phyloP scores from a whole-genome alignment of 2,329 filamentous ascomycete species.

The Colletotrichum lentis region DNA sequence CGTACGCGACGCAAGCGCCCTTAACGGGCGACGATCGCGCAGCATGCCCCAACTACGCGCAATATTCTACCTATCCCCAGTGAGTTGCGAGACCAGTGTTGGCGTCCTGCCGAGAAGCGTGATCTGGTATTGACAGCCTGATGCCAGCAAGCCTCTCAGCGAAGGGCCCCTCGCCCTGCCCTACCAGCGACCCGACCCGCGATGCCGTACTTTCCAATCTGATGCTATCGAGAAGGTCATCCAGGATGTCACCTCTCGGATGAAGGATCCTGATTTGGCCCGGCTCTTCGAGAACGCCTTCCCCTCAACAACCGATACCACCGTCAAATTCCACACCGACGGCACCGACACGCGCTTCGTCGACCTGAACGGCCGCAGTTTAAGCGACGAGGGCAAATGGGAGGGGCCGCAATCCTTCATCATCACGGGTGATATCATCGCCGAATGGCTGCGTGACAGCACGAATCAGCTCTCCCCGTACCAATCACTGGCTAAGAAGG shows the following conservation, averaged over 20 bases:
- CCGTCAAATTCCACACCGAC: conserved; percentile 84
- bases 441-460: conserved; percentile 90
- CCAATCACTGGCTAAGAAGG: conserved; percentile 82
- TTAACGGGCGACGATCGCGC: conserved; percentile 39
- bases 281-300: conserved; percentile 95
- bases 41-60: conserved; percentile 53
- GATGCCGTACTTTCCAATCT: conserved; percentile 90
- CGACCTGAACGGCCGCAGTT: conserved; percentile 40
- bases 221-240: conserved; percentile 89
- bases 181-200: conserved; percentile 81
- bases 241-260: conserved; percentile 76
- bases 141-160: conserved; percentile 75
- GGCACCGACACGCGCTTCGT: conserved; percentile 53
- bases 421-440: conserved; percentile 91
- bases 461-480: conserved; percentile 95
- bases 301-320: conserved; percentile 90
- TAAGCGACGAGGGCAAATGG: conserved; percentile 71
- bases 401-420: conserved; percentile 89
- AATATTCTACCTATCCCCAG: conserved; percentile 52
- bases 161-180: conserved; percentile 81
- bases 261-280: conserved; percentile 87
- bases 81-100: conserved; percentile 42
- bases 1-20: conserved; percentile 34
- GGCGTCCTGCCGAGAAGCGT: background rate
- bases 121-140: conserved; percentile 24